These are phyloP conservation scores for Chrysanthemum seticuspe DNA, from an alignment of 129 eudicot species.

Conservation along the genomic window DNA sequence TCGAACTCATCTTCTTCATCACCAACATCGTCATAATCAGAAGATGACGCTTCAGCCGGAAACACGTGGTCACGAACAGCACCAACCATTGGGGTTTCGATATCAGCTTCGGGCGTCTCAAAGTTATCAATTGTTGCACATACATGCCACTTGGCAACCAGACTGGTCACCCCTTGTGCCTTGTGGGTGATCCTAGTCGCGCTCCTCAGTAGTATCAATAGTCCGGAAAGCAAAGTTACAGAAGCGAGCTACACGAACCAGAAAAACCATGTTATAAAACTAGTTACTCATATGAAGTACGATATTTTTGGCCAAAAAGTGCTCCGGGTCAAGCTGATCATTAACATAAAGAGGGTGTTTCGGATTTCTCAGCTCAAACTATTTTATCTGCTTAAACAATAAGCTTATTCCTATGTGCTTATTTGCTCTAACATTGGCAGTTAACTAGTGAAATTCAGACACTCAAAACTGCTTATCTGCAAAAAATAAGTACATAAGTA, in stretches of 20 bases:
- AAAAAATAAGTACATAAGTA: too few relatives aligned
- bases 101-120: slow-evolving; percentile 56
- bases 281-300: too few relatives aligned
- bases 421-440: too few relatives aligned
- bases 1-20: slow-evolving; percentile 87
- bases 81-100: slow-evolving; percentile 53
- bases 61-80: slow-evolving; percentile 23
- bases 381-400: too few relatives aligned
- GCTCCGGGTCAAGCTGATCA: too few relatives aligned
- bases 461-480: too few relatives aligned
- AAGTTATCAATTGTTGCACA: slow-evolving; percentile 81
- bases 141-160: slow-evolving; percentile 93
- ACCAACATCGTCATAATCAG: slow-evolving; percentile 74
- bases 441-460: too few relatives aligned
- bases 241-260: slow-evolving; percentile 54
- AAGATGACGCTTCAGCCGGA: slow-evolving; percentile 46
- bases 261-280: too few relatives aligned
- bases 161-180: slow-evolving; percentile 78
- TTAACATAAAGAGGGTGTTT: too few relatives aligned
- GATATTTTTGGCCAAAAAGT: too few relatives aligned
- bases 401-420: too few relatives aligned
- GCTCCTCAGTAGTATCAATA: slow-evolving; percentile 72
- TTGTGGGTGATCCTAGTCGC: slow-evolving; percentile 92
- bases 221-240: slow-evolving; percentile 75
- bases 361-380: too few relatives aligned